Evolutionary conservation across 176 grass and related monocot species (phyloP), one percentile per base, ranked within the genome.

Genomic region (Rhynchospora pubera): DNA sequence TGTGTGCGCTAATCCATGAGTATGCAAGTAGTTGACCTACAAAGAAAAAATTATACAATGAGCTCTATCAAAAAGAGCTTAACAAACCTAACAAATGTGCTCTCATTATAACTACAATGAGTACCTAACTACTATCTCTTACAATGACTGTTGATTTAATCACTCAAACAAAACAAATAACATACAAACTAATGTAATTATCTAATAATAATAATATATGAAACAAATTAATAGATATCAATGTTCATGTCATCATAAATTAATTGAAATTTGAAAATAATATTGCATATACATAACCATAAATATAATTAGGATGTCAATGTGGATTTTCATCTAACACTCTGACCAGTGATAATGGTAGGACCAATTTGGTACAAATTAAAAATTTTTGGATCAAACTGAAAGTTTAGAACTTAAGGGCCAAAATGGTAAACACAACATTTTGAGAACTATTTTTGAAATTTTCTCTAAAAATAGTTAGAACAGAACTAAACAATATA

Each of bases 21-120:
- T 94, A 87, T 98, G 95, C 79, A 98, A 72, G 84, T 98, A 98
- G 87, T 98, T 98, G 58, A 98, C 95, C 95, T 98, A 71, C 1
- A 24, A 24, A 28, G 42, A 12, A 30, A 75, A 75, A 28, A 53
- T 53, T 53, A 28, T 28, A 75, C 10, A 30, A 52, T 26, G 16
- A 75, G 22, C 47, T 24, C 19, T 75, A 28, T 52, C 5, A 55
- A 16, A 13, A 53, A 53, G 28, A 28, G 2, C 10, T 21, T 75
- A 15, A 75, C 4, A 30, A 75, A 52, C 70, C 68, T 72, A 72
- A 60, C 14, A 74, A 24, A 13, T 10, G 12, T 46, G n/a, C 4
- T 50, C 22, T 26, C 46, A 0, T 51, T 23, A 18, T 19, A 19
- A 22, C 21, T 24, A 73, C 14, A 26, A 28, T 4, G 26, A 75